phyloP scores from a whole-genome alignment of 495 filamentous ascomycete species.

The Penicillium maclennaniae region DNA sequence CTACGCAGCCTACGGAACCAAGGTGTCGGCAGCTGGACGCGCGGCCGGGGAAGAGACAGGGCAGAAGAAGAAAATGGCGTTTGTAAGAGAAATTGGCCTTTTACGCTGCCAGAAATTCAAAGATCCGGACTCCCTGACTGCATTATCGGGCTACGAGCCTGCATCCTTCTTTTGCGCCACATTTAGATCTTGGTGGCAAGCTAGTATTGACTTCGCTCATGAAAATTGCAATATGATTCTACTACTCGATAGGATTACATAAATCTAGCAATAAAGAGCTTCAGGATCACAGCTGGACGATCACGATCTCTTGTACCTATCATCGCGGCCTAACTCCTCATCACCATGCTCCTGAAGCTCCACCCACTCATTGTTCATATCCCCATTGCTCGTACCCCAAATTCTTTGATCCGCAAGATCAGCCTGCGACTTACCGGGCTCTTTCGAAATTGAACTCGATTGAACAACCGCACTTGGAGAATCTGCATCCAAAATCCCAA shows the following conservation, averaged over 20 bases:
- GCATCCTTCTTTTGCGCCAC: too few species aligned
- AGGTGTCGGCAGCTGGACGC: too few species aligned
- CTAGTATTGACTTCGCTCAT: too few species aligned
- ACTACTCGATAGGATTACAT: neutral
- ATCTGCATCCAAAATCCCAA: neutral
- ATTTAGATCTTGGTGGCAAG: too few species aligned
- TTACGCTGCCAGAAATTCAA: too few species aligned
- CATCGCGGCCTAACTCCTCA: constrained; percentile 20
- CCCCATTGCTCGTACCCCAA: constrained; percentile 3
- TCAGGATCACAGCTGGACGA: neutral
- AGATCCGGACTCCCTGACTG: too few species aligned
- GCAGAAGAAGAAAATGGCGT: too few species aligned
- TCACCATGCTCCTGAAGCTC: constrained; percentile 21
- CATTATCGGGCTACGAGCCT: too few species aligned
- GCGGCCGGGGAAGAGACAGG: too few species aligned
- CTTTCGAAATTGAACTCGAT: neutral
- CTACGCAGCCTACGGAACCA: too few species aligned
- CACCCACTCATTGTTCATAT: constrained; percentile 24
- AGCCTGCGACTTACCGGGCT: neutral
- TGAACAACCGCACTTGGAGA: neutral
- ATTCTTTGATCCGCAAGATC: constrained; percentile 8
- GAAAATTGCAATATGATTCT: neutral
- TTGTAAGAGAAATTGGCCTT: too few species aligned
- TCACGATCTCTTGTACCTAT: neutral
- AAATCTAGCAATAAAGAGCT: neutral